Base-by-base conservation (phyloP, 2,329 filamentous ascomycete species). In the Phyllosticta paracitricarpa region DNA sequence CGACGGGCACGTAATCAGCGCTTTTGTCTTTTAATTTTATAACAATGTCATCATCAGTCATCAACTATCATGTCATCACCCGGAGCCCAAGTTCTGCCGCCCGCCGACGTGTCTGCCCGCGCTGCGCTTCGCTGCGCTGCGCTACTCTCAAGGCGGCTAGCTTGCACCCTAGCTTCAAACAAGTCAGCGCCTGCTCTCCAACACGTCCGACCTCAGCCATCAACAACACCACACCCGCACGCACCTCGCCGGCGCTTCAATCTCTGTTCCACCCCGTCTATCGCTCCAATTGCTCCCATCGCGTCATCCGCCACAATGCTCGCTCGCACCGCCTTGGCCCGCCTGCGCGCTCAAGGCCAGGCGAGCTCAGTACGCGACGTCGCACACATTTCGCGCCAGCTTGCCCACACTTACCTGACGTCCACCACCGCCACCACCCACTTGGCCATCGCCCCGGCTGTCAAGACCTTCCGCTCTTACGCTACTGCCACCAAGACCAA, bases 1-100 rank as follows among this genome's bases (percentile, higher is more conserved):
- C 67, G 80, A 82, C 63, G 88, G 85, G 40, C 82, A 94, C 69
- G 79, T 94, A 35, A 76, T 96, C 60, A 94, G 92, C 71, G 91
- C 87, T 24, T 78, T 94, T 62, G 83, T 94, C 59, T 86, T 77
- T 61, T 59, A 62, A n/a, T 22, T 22, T 22, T 2, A 22, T 40
- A 14, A 40, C 33, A 3, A 14, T 40, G 33, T 9, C 9, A 12
- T 40, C 30, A 33, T 33, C 10, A 33, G 6, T 7, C 10, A 12
- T 40, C 3, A 40, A 10, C 10, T 9, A 9, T 40, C 33, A 40
- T 40, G 19, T 22, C 19, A 22, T 22, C 19, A 22, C 19, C 19
- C 19, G 19, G 19, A 22, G 19, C 19, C 19, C 19, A 22, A 30
- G 28, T 30, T 30, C 28, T 8, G 28, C 28, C 28, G 28, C 6